Evolutionary conservation across 2,329 filamentous ascomycete species (phyloP).

Genomic region (Pseudocercospora cruenta): DNA sequence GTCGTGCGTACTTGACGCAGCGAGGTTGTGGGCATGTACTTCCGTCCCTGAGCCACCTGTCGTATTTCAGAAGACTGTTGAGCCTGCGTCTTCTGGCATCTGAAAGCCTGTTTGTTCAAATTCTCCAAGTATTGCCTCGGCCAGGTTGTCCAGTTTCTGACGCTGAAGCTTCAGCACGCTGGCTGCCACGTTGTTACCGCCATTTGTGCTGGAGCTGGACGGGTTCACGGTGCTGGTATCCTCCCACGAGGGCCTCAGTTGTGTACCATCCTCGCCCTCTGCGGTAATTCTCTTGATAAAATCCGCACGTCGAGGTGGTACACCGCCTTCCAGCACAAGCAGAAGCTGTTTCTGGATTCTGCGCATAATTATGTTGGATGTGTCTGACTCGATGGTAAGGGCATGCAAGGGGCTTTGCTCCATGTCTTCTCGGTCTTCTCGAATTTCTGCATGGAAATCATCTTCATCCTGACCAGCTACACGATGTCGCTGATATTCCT

Average conservation of each 20-base stretch:
- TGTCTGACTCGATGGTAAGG: conserved; percentile 51
- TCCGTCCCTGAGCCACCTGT: not conserved
- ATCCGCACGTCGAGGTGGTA: conserved; percentile 45
- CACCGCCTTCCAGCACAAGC: conserved; percentile 52
- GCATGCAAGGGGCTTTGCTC: conserved; percentile 42
- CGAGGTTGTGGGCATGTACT: not conserved
- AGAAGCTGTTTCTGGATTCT: conserved; percentile 51
- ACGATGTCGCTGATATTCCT: conserved; percentile 43
- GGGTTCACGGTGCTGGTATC: conserved; percentile 13
- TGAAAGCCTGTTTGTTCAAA: conserved; percentile 51
- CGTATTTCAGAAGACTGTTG: conserved; percentile 36
- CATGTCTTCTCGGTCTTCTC: conserved; percentile 15
- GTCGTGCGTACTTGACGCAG: not conserved
- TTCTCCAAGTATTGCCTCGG: conserved; percentile 47
- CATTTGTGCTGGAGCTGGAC: conserved; percentile 16
- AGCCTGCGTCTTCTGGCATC: conserved; percentile 49
- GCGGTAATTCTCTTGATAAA: conserved; percentile 48
- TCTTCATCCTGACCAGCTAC: conserved; percentile 21
- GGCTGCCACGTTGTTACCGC: conserved; percentile 32
- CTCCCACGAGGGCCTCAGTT: conserved; percentile 30
- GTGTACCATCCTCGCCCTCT: conserved; percentile 45
- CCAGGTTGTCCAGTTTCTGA: conserved; percentile 52
- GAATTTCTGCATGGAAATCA: conserved; percentile 25
- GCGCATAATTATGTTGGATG: conserved; percentile 52
- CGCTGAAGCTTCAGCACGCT: conserved; percentile 53